Evolutionary conservation across 148 eudicot species (phyloP), one percentile per base, ranked within the genome.

Genomic region (Amaranthus palmeri): DNA sequence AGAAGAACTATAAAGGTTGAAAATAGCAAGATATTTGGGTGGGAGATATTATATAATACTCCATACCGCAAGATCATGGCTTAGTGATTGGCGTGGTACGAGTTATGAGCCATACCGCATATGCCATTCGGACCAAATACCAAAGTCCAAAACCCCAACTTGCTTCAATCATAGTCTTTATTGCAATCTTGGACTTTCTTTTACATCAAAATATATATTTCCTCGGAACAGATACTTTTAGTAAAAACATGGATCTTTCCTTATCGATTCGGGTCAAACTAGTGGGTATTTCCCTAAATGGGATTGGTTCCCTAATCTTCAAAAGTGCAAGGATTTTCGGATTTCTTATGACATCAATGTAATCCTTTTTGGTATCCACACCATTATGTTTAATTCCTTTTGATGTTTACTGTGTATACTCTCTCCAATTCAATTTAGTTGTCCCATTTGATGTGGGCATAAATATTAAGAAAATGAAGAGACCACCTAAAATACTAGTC

Each of bases 111-210:
- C 71, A 74, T 73, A 65, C 61, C 42, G 49, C 69, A 68, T 59
- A 59, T 65, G 74, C 74, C 51, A 69, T 69, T 62, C 59, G 79
- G 65, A 69, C 61, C 73, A 69, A 69, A 36, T 65, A 68, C 72
- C 43, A 43, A 52, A 10, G 17, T n/a, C 59, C 74, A n/a, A 61
- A 54, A 7, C 15, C 53, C 14, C 74, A 62, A 76, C 56, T 69
- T 76, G 79, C 50, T 66, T 48, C 42, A 41, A 18, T 61, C 45
- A 54, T 25, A 25, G 36, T 53, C 47, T 54, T 54, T 67, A 7
- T 12, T 46, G 17, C 13, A 17, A 17, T 47, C 10, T 25, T 59
- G 7, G 36, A 25, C 36, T 25, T 25, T 25, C 36, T 25, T 25
- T 25, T 25, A 25, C 36, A 25, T 25, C 36, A 25, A 25, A 25